These are phyloP conservation scores for Piloderma croceum DNA, from an alignment of 768 basidiomycete species.

Conservation along the genomic window DNA sequence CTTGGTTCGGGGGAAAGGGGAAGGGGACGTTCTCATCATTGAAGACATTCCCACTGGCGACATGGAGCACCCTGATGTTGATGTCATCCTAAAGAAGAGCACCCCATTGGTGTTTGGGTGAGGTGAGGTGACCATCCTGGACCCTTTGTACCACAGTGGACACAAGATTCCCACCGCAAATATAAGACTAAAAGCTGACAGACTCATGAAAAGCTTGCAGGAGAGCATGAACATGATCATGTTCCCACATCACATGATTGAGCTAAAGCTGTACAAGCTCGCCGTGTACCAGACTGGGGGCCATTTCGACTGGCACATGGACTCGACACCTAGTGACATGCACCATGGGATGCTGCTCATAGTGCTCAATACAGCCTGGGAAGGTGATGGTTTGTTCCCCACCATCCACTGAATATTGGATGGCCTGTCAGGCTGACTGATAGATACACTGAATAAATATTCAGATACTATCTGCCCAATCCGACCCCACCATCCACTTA, in stretches of 20 bases:
- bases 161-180: constrained; percentile 8
- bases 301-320: too few relatives aligned
- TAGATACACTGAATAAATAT: too few relatives aligned
- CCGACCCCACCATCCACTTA: too few relatives aligned
- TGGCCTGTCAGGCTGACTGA: too few relatives aligned
- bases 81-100: constrained; percentile 11
- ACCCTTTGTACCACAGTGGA: constrained; percentile 11
- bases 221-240: too few relatives aligned
- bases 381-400: constrained; percentile 11
- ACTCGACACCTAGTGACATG: constrained; percentile 16
- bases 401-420: too few relatives aligned
- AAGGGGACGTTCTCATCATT: too few relatives aligned
- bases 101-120: constrained; percentile 11
- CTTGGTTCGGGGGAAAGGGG: too few relatives aligned
- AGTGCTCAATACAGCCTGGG: constrained; percentile 14
- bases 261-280: constrained; percentile 12
- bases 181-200: neutral
- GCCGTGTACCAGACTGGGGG: constrained; percentile 13
- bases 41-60: constrained; percentile 10
- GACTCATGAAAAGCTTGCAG: too few relatives aligned
- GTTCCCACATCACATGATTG: too few relatives aligned
- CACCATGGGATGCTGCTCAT: constrained; percentile 16
- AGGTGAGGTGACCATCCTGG: constrained; percentile 14
- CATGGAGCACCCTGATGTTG: constrained; percentile 8
- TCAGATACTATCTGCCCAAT: too few relatives aligned